Conservation (phyloP, 139 green algal genomes). For the Micromonas commoda region DNA sequence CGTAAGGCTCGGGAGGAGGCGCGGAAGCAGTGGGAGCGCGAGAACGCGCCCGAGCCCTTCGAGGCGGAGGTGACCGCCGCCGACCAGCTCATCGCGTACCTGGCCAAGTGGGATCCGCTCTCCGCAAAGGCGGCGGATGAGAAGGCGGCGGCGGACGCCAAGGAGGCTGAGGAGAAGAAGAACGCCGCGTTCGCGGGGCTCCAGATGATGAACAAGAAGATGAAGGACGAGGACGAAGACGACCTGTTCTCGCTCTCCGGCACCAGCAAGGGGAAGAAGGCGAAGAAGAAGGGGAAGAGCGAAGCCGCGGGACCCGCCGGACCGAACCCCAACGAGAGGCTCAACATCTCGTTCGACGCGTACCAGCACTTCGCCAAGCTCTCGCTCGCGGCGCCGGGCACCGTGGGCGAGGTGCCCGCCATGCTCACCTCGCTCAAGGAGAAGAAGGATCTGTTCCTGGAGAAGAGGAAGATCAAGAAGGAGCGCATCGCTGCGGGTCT, state of each 20-base stretch:
- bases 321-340: background rate
- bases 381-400: background rate
- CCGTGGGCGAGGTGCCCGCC: background rate
- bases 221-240: constrained; percentile 18
- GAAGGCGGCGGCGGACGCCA: background rate
- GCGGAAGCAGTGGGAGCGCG: constrained; percentile 12
- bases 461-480: constrained; percentile 30
- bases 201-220: constrained; percentile 8
- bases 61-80: constrained; percentile 27
- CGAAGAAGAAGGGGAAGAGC: constrained; percentile 24
- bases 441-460: constrained; percentile 24
- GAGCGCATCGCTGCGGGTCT: background rate
- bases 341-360: constrained; percentile 1
- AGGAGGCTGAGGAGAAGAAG: background rate
- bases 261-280: constrained; percentile 23
- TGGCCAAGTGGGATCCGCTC: constrained; percentile 25
- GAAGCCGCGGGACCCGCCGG: background rate
- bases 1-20: constrained; percentile 25
- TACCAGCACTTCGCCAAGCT: constrained; percentile 9
- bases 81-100: constrained; percentile 40
- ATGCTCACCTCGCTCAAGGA: background rate
- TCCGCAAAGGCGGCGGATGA: background rate
- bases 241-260: constrained; percentile 18
- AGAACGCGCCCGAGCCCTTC: constrained; percentile 30
- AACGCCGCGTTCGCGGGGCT: background rate